These are phyloP conservation scores for Saccharomycopsis oosterbeekiorum DNA, from an alignment of 805 yeast genomes.

Conservation along the genomic window DNA sequence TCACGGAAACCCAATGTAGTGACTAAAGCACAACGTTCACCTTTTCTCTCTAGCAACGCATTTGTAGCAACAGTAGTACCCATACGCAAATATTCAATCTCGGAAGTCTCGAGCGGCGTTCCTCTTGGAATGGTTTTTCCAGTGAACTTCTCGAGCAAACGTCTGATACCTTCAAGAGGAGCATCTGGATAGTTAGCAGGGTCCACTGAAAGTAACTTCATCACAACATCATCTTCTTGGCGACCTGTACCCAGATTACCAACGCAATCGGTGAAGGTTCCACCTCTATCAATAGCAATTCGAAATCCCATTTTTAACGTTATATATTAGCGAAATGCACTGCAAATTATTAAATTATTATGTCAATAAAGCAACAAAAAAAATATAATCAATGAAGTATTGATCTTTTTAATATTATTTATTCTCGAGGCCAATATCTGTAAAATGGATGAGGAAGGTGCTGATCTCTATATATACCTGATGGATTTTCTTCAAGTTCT, in stretches of 20 bases:
- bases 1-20: constrained; percentile 88
- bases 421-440: neutral
- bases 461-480: neutral
- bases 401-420: neutral
- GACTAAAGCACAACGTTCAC: constrained; percentile 75
- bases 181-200: constrained; percentile 85
- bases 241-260: constrained; percentile 24
- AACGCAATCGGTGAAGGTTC: constrained; percentile 80
- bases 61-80: constrained; percentile 97
- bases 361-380: neutral
- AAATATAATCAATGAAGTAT: neutral
- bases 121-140: constrained; percentile 48
- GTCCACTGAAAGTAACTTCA: constrained; percentile 80
- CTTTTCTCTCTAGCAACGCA: constrained; percentile 86
- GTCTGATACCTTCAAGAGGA: constrained; percentile 82
- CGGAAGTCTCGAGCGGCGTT: constrained; percentile 48
- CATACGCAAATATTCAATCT: constrained; percentile 65
- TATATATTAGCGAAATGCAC: neutral
- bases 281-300: constrained; percentile 46
- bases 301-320: neutral
- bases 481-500: neutral
- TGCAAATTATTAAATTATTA: neutral
- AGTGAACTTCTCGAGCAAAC: constrained; percentile 56
- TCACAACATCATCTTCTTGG: constrained; percentile 45
- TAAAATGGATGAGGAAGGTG: neutral